These are phyloP conservation scores for Rosa persica DNA, from an alignment of 306 rosid species.

Conservation along the genomic window DNA sequence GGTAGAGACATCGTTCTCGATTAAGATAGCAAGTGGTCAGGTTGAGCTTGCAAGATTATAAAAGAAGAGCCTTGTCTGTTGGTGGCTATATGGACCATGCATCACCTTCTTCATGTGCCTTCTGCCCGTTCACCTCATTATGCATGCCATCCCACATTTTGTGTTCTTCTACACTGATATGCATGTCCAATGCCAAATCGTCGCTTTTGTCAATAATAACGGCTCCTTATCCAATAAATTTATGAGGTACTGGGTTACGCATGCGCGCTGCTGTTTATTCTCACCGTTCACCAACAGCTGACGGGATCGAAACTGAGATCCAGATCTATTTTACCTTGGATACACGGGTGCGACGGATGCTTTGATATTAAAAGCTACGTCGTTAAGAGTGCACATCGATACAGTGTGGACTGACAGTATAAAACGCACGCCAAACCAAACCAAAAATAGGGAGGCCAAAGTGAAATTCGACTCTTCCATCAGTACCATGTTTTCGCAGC, in stretches of 20 bases:
- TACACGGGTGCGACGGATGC: too few species aligned
- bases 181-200: not conserved
- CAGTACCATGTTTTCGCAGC: not conserved
- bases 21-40: not conserved
- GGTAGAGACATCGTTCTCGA: not conserved
- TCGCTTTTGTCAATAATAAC: not conserved
- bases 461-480: not conserved
- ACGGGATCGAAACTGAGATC: not conserved
- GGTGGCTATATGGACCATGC: slow-evolving; percentile 12
- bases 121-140: not conserved
- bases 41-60: not conserved
- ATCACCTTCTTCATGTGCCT: not conserved
- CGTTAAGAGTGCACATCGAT: not conserved
- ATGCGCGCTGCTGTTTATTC: not conserved
- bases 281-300: not conserved
- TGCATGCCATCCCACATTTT: not conserved
- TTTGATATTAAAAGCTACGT: too few species aligned
- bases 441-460: not conserved
- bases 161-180: not conserved
- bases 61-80: slow-evolving; percentile 17
- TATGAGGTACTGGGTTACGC: not conserved
- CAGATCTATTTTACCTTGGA: not conserved
- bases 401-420: not conserved
- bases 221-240: not conserved
- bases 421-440: not conserved